These are phyloP conservation scores for Haplosporangium sp. DNA, from an alignment of 371 early-diverging fungal genomes.

Conservation along the genomic window DNA sequence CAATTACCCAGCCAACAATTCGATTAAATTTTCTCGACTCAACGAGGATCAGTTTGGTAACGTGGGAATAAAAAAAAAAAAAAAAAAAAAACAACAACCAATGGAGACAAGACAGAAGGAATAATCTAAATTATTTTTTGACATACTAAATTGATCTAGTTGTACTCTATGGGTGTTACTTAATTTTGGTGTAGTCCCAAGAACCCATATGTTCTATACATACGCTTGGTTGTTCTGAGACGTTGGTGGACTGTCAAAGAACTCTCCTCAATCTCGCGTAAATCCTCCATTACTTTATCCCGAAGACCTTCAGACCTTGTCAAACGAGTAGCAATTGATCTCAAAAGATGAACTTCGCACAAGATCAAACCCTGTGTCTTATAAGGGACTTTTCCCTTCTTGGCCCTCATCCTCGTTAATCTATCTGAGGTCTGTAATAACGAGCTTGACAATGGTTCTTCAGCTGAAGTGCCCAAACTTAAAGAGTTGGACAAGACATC, in stretches of 20 bases:
- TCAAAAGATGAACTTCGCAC: slow-evolving; percentile 75
- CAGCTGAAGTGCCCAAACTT: not conserved
- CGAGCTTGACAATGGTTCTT: slow-evolving; percentile 16
- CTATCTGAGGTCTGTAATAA: slow-evolving; percentile 22
- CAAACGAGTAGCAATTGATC: slow-evolving; percentile 60
- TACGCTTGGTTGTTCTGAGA: slow-evolving; percentile 69
- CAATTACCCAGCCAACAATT: slow-evolving; percentile 67
- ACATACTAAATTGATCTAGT: not conserved
- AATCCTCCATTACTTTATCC: slow-evolving; percentile 76
- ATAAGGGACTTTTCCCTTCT: slow-evolving; percentile 63
- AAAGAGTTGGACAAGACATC: slow-evolving; percentile 16
- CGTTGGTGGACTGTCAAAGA: slow-evolving; percentile 69
- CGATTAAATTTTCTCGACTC: slow-evolving; percentile 70
- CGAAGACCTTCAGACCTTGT: slow-evolving; percentile 66
- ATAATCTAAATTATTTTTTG: not conserved
- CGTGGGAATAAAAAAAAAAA: slow-evolving; percentile 2
- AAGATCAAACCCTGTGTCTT: slow-evolving; percentile 78
- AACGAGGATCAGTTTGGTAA: slow-evolving; percentile 68
- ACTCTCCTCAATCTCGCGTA: slow-evolving; percentile 78
- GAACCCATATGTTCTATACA: slow-evolving; percentile 61
- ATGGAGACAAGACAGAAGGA: not conserved
- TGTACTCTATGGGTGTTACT: not conserved
- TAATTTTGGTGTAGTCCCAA: slow-evolving; percentile 32
- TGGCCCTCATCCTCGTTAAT: slow-evolving; percentile 26
- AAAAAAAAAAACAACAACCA: not conserved